Evolutionary conservation across 2,329 filamentous ascomycete genomes (phyloP).

Genomic region (Aspergillus nomiae): DNA sequence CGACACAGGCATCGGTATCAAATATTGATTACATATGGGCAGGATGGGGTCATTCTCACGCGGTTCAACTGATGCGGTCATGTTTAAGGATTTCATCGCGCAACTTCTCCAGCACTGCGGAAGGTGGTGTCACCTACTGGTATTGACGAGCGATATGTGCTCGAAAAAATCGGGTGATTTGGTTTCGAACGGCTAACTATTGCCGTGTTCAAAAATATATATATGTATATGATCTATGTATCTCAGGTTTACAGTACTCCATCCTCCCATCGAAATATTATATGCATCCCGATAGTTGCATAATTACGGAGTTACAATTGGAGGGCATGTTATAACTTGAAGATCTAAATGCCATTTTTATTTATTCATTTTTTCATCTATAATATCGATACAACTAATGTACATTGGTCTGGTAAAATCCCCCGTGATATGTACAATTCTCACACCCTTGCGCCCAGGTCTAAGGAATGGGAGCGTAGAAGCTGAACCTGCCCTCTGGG

Average conservation of each 20-base stretch:
- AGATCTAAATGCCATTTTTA: not conserved
- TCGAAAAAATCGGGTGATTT: not conserved
- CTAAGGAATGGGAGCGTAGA: constrained; percentile 29
- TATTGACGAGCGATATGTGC: not conserved
- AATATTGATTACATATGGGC: too few species aligned
- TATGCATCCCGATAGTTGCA: not conserved
- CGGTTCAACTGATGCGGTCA: too few species aligned
- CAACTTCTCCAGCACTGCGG: too few species aligned
- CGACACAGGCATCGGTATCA: too few species aligned
- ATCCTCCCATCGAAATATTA: not conserved
- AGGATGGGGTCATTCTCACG: too few species aligned
- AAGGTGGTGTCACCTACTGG: not conserved
- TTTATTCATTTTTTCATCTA: not conserved
- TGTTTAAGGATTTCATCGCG: too few species aligned
- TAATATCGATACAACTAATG: not conserved
- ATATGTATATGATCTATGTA: not conserved
- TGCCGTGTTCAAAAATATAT: not conserved
- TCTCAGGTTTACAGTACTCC: too few species aligned
- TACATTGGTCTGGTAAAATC: too few species aligned
- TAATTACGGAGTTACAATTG: not conserved
- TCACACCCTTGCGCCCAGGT: not conserved
- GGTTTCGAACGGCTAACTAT: not conserved
- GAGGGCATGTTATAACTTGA: not conserved
- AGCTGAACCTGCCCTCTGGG: constrained; percentile 32
- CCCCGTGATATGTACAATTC: not conserved